phyloP scores from a whole-genome alignment of 352 stramenopile genomes.

The Phytophthora kernoviae region DNA sequence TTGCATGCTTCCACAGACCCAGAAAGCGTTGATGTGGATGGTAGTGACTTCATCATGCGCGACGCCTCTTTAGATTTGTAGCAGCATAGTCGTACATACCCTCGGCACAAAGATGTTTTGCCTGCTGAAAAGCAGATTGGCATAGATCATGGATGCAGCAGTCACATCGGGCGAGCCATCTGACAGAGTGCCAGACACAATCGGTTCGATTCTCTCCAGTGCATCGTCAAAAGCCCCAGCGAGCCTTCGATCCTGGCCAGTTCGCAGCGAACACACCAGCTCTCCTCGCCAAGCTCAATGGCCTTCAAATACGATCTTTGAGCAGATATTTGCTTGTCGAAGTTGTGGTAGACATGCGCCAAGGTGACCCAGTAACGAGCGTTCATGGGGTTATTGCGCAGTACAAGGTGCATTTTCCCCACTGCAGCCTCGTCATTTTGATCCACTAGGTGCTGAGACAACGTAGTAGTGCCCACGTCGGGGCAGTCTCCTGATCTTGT shows the following conservation, averaged over 20 bases:
- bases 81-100: slow-evolving; percentile 75
- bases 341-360: slow-evolving; percentile 82
- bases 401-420: slow-evolving; percentile 68
- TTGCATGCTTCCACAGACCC: slow-evolving; percentile 56
- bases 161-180: slow-evolving; percentile 28
- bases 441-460: slow-evolving; percentile 75
- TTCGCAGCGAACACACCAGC: slow-evolving; percentile 77
- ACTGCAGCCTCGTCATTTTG: slow-evolving; percentile 71
- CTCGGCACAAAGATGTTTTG: slow-evolving; percentile 75
- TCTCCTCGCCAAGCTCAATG: slow-evolving; percentile 68
- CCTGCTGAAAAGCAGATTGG: slow-evolving; percentile 75
- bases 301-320: slow-evolving; percentile 83
- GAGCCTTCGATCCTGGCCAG: slow-evolving; percentile 80
- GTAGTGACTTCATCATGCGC: slow-evolving; percentile 44
- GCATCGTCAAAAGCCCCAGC: slow-evolving; percentile 72
- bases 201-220: slow-evolving; percentile 55
- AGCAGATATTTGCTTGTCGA: slow-evolving; percentile 77
- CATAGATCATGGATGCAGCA: slow-evolving; percentile 62
- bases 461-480: slow-evolving; percentile 75
- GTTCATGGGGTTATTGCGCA: slow-evolving; percentile 75
- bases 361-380: slow-evolving; percentile 72
- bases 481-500: slow-evolving; percentile 54
- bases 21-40: slow-evolving; percentile 27
- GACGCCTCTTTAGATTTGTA: slow-evolving; percentile 66
- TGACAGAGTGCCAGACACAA: slow-evolving; percentile 33